Conservation (phyloP, 768 basidiomycete genomes). For the Cystofilobasidium macerans region DNA sequence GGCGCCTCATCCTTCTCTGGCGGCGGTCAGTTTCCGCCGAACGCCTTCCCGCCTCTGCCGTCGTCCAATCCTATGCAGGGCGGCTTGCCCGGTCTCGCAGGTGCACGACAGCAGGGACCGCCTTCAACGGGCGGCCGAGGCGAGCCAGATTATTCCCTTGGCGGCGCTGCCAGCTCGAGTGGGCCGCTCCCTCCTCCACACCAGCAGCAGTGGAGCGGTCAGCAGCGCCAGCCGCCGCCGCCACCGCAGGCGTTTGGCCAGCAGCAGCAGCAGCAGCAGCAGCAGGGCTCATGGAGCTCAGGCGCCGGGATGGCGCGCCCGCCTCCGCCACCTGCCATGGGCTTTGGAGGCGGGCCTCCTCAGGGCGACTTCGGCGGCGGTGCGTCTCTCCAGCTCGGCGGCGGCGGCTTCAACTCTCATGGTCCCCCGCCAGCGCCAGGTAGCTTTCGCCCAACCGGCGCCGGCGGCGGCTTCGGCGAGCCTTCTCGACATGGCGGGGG, state of each 20-base stretch:
- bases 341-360: no score
- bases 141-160: constrained; percentile 8
- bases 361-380: no score
- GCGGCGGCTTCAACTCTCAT: no score
- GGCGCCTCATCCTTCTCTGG: background rate
- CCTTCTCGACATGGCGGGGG: no score
- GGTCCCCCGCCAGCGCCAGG: no score
- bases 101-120: no score
- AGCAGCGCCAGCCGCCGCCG: no score
- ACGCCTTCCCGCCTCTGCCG: background rate
- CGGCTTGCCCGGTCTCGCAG: background rate
- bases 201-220: no score
- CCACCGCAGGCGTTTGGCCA: background rate
- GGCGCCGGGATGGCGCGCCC: background rate
- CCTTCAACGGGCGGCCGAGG: background rate
- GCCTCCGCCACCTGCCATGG: background rate
- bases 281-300: background rate
- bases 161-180: background rate
- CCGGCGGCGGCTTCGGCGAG: no score
- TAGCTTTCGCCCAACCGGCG: no score
- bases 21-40: background rate
- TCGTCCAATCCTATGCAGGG: background rate
- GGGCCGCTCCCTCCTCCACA: no score
- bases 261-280: constrained; percentile 3
- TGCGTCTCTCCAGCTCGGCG: no score